Percentiles rank a stretch among this genome's conserved stretches.
Conservation (phyloP, 805 yeast species). For the Saccharomycopsis sp. region DNA sequence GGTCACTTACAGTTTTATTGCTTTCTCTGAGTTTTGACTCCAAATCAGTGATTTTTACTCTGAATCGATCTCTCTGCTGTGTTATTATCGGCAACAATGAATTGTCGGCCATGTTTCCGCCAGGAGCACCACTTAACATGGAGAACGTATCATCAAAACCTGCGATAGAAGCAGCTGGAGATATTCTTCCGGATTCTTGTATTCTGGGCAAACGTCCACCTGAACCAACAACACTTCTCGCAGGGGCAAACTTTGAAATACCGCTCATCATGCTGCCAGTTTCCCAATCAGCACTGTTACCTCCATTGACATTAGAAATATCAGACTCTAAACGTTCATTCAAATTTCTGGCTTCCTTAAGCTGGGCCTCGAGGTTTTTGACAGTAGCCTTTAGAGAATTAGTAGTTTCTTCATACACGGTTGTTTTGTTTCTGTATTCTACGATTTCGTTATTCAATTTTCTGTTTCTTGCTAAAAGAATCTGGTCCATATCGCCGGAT, state of each 20-base stretch:
- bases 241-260: conserved; percentile 33
- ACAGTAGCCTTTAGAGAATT: conserved; percentile 35
- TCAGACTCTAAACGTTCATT: conserved; percentile 71
- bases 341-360: conserved; percentile 36
- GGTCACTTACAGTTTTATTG: conserved; percentile 44
- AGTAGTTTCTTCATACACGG: conserved; percentile 38
- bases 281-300: conserved; percentile 45
- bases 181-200: conserved; percentile 30
- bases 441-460: conserved; percentile 66
- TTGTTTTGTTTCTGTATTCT: conserved; percentile 53
- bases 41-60: conserved; percentile 72
- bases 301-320: conserved; percentile 47
- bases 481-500: conserved; percentile 40
- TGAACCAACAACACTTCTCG: conserved; percentile 37
- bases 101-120: conserved; percentile 20
- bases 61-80: conserved; percentile 90
- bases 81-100: conserved; percentile 79
- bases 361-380: conserved; percentile 30
- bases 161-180: conserved; percentile 32
- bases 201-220: conserved; percentile 33
- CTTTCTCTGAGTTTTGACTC: conserved; percentile 73
- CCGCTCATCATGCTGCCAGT: conserved; percentile 66
- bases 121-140: conserved; percentile 18
- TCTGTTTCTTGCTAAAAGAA: conserved; percentile 64
- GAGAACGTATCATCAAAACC: conserved; percentile 22